Conservation (phyloP, 164 flowering plant genomes). For the Aristolochia fimbriata region DNA sequence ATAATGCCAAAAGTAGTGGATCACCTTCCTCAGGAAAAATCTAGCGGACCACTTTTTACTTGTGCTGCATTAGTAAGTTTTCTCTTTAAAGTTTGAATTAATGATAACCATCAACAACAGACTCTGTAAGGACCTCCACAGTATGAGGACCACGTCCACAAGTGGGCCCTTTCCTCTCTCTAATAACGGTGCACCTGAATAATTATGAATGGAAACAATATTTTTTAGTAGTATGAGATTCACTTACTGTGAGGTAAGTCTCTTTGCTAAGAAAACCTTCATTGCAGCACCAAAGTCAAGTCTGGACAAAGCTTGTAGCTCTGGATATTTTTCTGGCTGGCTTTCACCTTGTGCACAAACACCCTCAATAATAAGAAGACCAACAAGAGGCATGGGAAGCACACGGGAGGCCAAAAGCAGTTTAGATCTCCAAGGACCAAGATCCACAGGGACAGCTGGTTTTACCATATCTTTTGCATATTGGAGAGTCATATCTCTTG, state of each 20-base stretch:
- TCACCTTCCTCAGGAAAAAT: no score
- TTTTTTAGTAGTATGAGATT: neutral
- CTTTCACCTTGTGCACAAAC: slow-evolving; percentile 56
- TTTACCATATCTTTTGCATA: slow-evolving; percentile 76
- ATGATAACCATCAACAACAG: no score
- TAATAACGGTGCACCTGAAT: neutral
- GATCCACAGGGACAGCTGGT: slow-evolving; percentile 49
- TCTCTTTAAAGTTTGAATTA: no score
- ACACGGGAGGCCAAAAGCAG: slow-evolving; percentile 91
- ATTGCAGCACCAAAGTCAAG: slow-evolving; percentile 87
- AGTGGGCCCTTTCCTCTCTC: no score
- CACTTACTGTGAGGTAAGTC: slow-evolving; percentile 82
- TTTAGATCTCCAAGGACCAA: slow-evolving; percentile 86
- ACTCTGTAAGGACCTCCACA: no score
- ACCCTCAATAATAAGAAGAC: slow-evolving; percentile 69
- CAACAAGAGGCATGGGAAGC: slow-evolving; percentile 97
- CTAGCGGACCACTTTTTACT: no score
- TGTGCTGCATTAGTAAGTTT: no score
- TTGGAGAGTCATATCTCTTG: slow-evolving; percentile 79
- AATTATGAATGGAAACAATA: neutral
- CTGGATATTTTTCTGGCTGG: slow-evolving; percentile 57
- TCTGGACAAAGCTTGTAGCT: slow-evolving; percentile 76
- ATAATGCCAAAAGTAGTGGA: no score
- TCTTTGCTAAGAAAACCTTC: slow-evolving; percentile 84
- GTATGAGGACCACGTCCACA: no score